Conservation (phyloP, 2,329 filamentous ascomycete genomes). For the Fusarium neocosmosporiellum region DNA sequence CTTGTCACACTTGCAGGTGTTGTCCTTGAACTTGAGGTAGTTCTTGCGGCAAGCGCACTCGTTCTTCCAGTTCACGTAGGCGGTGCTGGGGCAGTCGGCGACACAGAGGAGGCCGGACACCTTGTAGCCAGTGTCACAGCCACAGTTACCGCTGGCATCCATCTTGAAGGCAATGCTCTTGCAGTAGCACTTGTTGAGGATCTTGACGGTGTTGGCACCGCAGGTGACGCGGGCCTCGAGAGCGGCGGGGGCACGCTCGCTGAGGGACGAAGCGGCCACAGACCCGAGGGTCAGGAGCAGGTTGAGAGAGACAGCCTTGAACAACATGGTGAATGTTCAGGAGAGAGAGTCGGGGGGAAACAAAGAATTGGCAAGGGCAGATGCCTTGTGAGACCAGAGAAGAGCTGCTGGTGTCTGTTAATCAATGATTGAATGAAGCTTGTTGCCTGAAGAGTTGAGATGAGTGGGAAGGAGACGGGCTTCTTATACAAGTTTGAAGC, state of each 20-base stretch:
- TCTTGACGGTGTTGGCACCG: neutral
- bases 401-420: neutral
- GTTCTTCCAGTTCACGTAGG: neutral
- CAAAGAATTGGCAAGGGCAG: neutral
- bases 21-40: neutral
- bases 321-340: neutral
- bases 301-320: neutral
- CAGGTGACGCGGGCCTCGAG: neutral
- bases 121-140: neutral
- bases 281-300: neutral
- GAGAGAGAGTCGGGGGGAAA: neutral
- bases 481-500: neutral
- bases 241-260: neutral
- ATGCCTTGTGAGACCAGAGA: neutral
- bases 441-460: slow-evolving; percentile 1
- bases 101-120: neutral
- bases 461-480: neutral
- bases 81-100: neutral
- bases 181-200: neutral
- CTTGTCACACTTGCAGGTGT: neutral
- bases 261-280: neutral
- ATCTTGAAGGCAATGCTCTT: neutral
- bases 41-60: neutral
- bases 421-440: slow-evolving; percentile 2
- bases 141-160: neutral